Base-by-base conservation (phyloP, 106 monocot species). In the Dendrobium chrysotoxum region DNA sequence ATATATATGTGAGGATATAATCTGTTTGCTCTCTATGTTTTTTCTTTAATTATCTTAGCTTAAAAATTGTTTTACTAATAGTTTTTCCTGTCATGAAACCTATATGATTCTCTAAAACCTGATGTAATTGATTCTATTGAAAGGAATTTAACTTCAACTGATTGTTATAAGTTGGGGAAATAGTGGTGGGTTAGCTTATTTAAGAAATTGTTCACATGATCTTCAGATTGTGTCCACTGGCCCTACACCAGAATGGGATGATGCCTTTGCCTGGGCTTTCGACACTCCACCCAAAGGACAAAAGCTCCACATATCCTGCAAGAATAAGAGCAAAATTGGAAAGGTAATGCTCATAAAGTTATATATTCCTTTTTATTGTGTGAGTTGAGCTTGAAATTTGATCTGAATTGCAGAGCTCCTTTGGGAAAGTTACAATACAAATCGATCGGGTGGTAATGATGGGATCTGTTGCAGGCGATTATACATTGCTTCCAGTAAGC, bases 291-390 rank as follows among this genome's bases (percentile, higher is more conserved):
- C 99, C 0, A 95, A 95, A 80, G 95, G 99, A 39, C 99, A 99
- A 79, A 99, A 99, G 83, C 99, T 99, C 80, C 95, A 99, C 82
- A 99, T 99, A 66, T 99, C 99, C 31, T 99, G 99, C 93, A 99
- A 95, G 85, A 99, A 99, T 57, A 99, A 99, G 88, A 99, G 99
- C 93, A 99, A 99, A 86, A 83, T 99, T 75, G 99, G 99, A 65
- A 99, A 99, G 95, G 99, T 99, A 15, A 57, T 78, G 40, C 50
- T 21, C 21, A 21, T 21, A 74, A 40, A 40, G 11, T 20, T 74
- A 5, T 74, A 12, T 28, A 8, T 76, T 11, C 28, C 1, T 76
- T 20, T 40, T 76, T 10, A 4, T 25, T 47, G 4, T 46, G 12
- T 76, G 23, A 75, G 46, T 55, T 75, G 50, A 50, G 50, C 13